A percentile compares a stretch with the other conserved stretches of the same genome.
phyloP scores from a whole-genome alignment of 257 asterid genomes.

The Galeopsis tetrahit region DNA sequence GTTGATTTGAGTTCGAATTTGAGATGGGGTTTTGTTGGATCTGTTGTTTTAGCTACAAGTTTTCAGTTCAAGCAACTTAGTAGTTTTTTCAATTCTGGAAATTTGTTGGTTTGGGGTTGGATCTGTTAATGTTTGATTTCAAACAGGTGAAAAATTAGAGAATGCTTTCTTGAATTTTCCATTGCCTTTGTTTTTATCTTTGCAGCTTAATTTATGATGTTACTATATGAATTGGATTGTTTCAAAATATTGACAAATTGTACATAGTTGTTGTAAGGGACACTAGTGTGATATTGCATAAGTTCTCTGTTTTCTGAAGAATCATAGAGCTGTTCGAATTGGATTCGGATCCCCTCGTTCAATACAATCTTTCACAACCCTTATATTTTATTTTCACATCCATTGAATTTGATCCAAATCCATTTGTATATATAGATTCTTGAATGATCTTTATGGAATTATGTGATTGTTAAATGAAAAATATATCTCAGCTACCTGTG shows the following conservation, averaged over 20 bases:
- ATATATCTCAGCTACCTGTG: not conserved
- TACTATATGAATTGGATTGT: not conserved
- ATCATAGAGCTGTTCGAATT: slow-evolving; percentile 1
- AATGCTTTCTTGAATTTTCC: slow-evolving; percentile 26
- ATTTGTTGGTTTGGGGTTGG: slow-evolving; percentile 22
- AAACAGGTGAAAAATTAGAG: not conserved
- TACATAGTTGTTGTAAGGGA: not conserved
- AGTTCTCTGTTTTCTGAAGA: not conserved
- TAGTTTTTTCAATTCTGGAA: slow-evolving; percentile 18
- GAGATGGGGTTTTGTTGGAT: slow-evolving; percentile 54
- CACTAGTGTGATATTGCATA: not conserved
- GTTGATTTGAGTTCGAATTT: slow-evolving; percentile 34
- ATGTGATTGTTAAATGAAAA: slow-evolving; percentile 23
- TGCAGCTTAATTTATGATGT: not conserved
- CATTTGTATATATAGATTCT: not conserved
- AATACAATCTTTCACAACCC: no score
- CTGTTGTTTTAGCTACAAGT: slow-evolving; percentile 40
- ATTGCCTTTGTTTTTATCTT: not conserved
- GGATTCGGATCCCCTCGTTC: no score
- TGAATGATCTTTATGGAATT: not conserved
- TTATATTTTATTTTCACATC: no score
- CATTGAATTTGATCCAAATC: no score
- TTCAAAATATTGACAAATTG: not conserved
- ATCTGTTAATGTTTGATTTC: slow-evolving; percentile 16
- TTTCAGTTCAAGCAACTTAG: slow-evolving; percentile 27